Evolutionary conservation across 345 rosid genomes (phyloP).

Genomic region (Salix purpurea): DNA sequence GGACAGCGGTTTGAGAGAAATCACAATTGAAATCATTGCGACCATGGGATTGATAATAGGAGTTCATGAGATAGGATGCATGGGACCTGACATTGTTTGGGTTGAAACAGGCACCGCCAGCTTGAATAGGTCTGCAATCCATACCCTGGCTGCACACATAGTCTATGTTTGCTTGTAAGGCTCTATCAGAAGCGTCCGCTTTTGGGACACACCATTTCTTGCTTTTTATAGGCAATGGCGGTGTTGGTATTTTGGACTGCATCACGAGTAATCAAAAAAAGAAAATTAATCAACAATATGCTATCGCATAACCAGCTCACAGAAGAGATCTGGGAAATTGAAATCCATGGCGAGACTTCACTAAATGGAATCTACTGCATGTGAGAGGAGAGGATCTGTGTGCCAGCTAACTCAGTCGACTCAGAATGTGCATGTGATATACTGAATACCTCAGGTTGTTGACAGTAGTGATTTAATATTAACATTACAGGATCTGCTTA

Average conservation of each 20-base stretch:
- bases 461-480: background rate
- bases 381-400: background rate
- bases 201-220: constrained; percentile 63
- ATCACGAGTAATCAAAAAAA: background rate
- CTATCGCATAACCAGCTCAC: no score
- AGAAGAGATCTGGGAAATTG: background rate
- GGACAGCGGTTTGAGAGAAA: constrained; percentile 43
- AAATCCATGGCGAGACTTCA: no score
- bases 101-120: constrained; percentile 62
- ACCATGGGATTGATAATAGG: constrained; percentile 53
- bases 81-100: constrained; percentile 49
- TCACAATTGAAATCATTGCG: constrained; percentile 35
- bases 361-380: background rate
- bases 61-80: constrained; percentile 65
- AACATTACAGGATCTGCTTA: background rate
- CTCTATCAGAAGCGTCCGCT: constrained; percentile 32
- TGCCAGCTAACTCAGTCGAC: background rate
- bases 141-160: constrained; percentile 62
- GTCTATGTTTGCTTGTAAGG: constrained; percentile 55
- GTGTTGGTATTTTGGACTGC: background rate
- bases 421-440: background rate
- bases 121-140: constrained; percentile 67
- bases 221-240: constrained; percentile 12
- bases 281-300: background rate
- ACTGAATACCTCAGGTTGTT: background rate